Conservation (phyloP, 2,329 filamentous ascomycete species). For the Fusarium subglutinans region DNA sequence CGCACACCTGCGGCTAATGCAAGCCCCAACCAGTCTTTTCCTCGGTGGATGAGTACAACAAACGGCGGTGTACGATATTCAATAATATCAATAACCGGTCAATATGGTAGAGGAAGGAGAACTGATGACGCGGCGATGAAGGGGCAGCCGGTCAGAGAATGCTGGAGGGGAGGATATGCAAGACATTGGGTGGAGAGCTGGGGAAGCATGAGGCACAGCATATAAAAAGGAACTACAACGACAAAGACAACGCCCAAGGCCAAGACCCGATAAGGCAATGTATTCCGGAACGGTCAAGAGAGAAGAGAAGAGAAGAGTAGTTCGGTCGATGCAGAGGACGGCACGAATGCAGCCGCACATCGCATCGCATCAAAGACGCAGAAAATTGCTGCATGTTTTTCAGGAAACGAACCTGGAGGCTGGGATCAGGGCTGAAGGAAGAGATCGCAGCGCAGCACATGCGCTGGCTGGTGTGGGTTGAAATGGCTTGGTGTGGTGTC, state of each 20-base stretch:
- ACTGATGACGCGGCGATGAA: conserved; percentile 19
- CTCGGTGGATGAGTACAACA: conserved; percentile 18
- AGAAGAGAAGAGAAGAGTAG: neutral
- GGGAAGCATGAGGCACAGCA: conserved; percentile 31
- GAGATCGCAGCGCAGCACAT: conserved; percentile 30
- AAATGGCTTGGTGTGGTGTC: conserved; percentile 6
- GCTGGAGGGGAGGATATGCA: conserved; percentile 38
- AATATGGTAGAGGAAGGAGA: conserved; percentile 9
- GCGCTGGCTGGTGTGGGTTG: conserved; percentile 19
- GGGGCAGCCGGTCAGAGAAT: conserved; percentile 34
- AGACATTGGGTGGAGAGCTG: conserved; percentile 36
- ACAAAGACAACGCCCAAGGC: neutral
- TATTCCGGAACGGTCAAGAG: neutral
- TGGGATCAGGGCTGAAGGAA: conserved; percentile 31
- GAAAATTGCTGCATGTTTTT: conserved; percentile 19
- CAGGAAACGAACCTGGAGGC: conserved; percentile 23
- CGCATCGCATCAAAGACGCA: conserved; percentile 2
- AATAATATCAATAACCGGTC: conserved; percentile 24
- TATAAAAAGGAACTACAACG: conserved; percentile 1
- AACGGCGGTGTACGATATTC: conserved; percentile 39
- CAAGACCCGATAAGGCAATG: conserved; percentile 7
- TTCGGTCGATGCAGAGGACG: conserved; percentile 11
- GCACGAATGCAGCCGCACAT: conserved; percentile 21
- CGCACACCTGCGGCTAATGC: conserved; percentile 36
- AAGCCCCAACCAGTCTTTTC: conserved; percentile 27